Base-by-base conservation (phyloP, 2,329 filamentous ascomycete genomes). In the Hirsutella minnesotensis region DNA sequence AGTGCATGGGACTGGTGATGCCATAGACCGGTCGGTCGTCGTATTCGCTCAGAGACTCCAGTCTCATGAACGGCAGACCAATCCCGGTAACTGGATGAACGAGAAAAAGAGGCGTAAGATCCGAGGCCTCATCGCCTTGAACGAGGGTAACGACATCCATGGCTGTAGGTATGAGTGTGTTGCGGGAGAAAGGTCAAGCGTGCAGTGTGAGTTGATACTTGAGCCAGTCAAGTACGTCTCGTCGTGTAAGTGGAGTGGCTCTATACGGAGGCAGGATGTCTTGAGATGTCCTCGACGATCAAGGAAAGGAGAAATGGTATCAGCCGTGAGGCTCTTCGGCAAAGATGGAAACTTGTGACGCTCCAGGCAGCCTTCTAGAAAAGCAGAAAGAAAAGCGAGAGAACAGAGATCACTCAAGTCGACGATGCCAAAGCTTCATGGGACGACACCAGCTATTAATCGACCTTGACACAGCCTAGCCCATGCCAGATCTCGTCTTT, bases 101-200 rank as follows among this genome's bases (percentile, higher is more conserved):
- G 33, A 53, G 40, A 41, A 53, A 51, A 18, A 53, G 39, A 10
- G 51, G 51, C 4, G 48, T 52, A 27, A 49, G 47, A 16, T 29
- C 19, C 4, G 50, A 53, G 19, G 44, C 38, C 38, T 47, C 47
- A 41, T 48, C 41, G 41, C 51, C 49, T 39, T 53, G 51, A 18
- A 53, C 42, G 29, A 48, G 49, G 18, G 49, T 51, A 27, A 53
- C 41, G 43, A 49, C 45, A 19, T 53, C 50, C 51, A 53, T 53
- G 29, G n/a, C 3, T 18, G 39, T 37, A 35, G 19, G 30, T 39
- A 31, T 13, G 13, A 38, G 36, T 20, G 16, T n/a, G n/a, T n/a
- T n/a, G n/a, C n/a, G n/a, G 5, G 33, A 35, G 4, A 18, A 35
- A 9, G 15, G 33, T 16, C 33, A 9, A 15, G 15, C 15, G 15